phyloP scores from a whole-genome alignment of 2,329 filamentous ascomycete genomes.

The Verticillium zaregamsianum region DNA sequence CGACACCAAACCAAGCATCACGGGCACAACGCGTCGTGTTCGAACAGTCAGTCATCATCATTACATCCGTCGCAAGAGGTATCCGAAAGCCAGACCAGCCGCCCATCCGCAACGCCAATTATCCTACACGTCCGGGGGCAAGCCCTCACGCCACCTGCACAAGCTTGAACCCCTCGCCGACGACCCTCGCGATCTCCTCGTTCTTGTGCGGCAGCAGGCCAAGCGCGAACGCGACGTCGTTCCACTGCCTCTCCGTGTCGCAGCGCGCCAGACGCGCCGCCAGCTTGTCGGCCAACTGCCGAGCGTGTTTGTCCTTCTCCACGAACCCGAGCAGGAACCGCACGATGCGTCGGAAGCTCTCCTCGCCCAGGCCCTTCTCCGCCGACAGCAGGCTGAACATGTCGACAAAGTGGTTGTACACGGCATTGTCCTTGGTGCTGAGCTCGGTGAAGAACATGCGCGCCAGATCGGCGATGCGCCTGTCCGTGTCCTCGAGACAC shows the following conservation, averaged over 20 bases:
- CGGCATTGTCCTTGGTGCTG: constrained; percentile 95
- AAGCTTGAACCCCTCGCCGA: constrained; percentile 72
- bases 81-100: not conserved
- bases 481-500: constrained; percentile 94
- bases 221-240: constrained; percentile 90
- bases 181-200: constrained; percentile 76
- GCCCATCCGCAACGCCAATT: not conserved
- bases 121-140: constrained; percentile 37
- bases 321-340: constrained; percentile 94
- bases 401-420: constrained; percentile 99
- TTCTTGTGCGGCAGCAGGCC: constrained; percentile 90
- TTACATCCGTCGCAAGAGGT: not conserved
- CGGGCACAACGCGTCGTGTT: not conserved
- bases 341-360: constrained; percentile 79
- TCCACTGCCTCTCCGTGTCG: constrained; percentile 94
- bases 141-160: constrained; percentile 42
- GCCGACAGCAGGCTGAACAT: constrained; percentile 94
- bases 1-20: not conserved
- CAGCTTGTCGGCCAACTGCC: constrained; percentile 88
- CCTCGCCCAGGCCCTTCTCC: constrained; percentile 75
- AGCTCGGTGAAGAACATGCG: constrained; percentile 99
- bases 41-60: not conserved
- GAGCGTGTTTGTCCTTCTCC: constrained; percentile 98
- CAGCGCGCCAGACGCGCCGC: constrained; percentile 81
- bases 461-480: constrained; percentile 86